Evolutionary conservation across 768 basidiomycete genomes (phyloP), one percentile per base, ranked within the genome.

Genomic region (Russula ochroleuca): DNA sequence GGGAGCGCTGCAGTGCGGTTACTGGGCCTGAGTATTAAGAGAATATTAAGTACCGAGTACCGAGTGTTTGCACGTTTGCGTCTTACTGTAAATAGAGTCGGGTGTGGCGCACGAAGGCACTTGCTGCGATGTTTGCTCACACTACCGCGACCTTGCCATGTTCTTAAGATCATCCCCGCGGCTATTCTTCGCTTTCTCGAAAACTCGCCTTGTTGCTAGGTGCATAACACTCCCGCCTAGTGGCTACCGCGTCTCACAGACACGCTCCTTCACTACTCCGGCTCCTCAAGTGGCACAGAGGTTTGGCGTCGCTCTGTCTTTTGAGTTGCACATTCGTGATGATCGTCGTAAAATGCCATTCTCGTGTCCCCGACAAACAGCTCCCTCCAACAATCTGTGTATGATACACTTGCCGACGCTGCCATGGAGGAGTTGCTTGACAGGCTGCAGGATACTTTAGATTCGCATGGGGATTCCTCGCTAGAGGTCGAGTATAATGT

Each of bases 401-500:
- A 96, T 71, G 85, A 94, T 70, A 71, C 72, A 35, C 74, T 89
- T 31, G 82, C 94, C 2, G 92, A 96, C 64, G 73, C 76, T 41
- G 84, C 90, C 4, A 94, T 97, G 93, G 84, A 87, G 56, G 73
- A 72, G 10, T 72, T 96, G 21, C 81, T 94, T 19, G 90, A 91
- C 60, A 81, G 80, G 2, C 75, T 96, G 33, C 94, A 97, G 71
- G 76, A 77, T 13, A 68, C 92, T 31, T 72, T 95, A n/a, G 88
- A 92, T 60, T 78, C 74, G 33, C 63, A 80, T 8, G 82, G 76
- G 14, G 78, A 84, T 59, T 73, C 82, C 0, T 75, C 76, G 1
- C 86, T 84, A 67, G 94, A 97, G 73, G 89, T 97, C 21, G 94
- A 96, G 73, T 96, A 96, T 73, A 85, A 57, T n/a, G 64, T 61